Evolutionary conservation across 129 eudicot species (phyloP).

Genomic region (Escallonia rubra): DNA sequence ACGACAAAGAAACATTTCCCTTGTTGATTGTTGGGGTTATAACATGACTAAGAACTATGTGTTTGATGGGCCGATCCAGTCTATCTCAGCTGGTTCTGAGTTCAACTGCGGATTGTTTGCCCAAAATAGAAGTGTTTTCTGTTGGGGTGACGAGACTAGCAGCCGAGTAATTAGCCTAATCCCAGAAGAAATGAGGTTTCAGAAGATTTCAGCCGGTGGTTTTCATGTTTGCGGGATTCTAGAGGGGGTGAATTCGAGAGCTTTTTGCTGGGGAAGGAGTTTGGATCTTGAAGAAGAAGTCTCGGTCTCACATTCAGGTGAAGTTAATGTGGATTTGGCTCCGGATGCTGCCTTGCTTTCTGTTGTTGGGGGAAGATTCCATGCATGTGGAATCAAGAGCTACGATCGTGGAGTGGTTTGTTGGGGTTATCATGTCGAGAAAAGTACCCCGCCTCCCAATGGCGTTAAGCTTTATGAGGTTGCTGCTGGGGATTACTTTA

Average conservation of each 20-base stretch:
- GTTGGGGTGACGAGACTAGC: conserved; percentile 92
- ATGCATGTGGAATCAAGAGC: conserved; percentile 80
- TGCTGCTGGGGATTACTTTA: conserved; percentile 85
- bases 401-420: conserved; percentile 60
- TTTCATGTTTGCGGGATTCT: conserved; percentile 88
- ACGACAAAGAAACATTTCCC: conserved; percentile 45
- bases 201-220: conserved; percentile 79
- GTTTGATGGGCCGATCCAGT: conserved; percentile 74
- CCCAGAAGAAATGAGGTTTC: conserved; percentile 49
- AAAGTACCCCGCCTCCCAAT: conserved; percentile 65
- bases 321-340: conserved; percentile 59
- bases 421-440: conserved; percentile 69
- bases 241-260: conserved; percentile 57
- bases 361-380: conserved; percentile 79
- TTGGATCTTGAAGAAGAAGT: conserved; percentile 52
- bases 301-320: conserved; percentile 29
- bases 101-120: conserved; percentile 82
- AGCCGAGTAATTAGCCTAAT: conserved; percentile 60
- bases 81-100: conserved; percentile 82
- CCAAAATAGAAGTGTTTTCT: conserved; percentile 64
- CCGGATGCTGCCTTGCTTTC: conserved; percentile 65
- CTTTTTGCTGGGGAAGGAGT: conserved; percentile 81
- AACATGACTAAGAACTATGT: conserved; percentile 76
- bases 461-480: conserved; percentile 66
- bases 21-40: conserved; percentile 98